Conservation (phyloP, 148 eudicot species). For the Persicaria tinctoria region DNA sequence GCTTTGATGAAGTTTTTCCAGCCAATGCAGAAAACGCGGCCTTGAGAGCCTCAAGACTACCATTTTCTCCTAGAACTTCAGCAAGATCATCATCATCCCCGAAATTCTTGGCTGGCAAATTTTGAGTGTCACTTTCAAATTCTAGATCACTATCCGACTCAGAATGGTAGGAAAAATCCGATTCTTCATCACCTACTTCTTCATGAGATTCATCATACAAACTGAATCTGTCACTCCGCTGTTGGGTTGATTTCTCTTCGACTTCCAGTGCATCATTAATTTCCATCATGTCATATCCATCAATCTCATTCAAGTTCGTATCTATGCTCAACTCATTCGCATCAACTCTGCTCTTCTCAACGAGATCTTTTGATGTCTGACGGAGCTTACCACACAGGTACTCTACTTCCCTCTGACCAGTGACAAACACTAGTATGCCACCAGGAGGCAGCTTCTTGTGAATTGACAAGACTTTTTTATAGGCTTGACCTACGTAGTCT, state of each 20-base stretch:
- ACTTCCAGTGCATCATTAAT: conserved; percentile 73
- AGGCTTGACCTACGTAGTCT: conserved; percentile 90
- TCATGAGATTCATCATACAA: conserved; percentile 43
- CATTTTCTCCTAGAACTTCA: conserved; percentile 26
- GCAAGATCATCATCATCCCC: conserved; percentile 22
- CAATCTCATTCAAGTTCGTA: conserved; percentile 22
- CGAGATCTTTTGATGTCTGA: conserved; percentile 56
- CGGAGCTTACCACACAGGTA: conserved; percentile 64
- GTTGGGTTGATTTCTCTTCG: conserved; percentile 27
- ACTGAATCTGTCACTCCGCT: conserved; percentile 46
- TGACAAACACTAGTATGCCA: conserved; percentile 89
- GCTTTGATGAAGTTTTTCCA: conserved; percentile 29
- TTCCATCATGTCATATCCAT: conserved; percentile 52
- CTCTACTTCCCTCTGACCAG: conserved; percentile 91
- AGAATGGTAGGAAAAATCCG: conserved; percentile 35
- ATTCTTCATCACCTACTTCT: conserved; percentile 40
- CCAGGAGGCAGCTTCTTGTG: conserved; percentile 92
- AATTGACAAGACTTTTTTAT: conserved; percentile 69
- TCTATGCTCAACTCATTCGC: conserved; percentile 19
- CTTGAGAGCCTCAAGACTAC: conserved; percentile 41
- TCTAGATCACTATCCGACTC: conserved; percentile 62
- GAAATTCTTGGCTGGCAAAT: conserved; percentile 14
- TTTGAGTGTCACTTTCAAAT: conserved; percentile 29
- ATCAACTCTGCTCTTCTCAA: conserved; percentile 18
- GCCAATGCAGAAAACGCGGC: conserved; percentile 75